These are phyloP conservation scores for Fraxinus ornus DNA, from an alignment of 305 asterid species.

Conservation along the genomic window DNA sequence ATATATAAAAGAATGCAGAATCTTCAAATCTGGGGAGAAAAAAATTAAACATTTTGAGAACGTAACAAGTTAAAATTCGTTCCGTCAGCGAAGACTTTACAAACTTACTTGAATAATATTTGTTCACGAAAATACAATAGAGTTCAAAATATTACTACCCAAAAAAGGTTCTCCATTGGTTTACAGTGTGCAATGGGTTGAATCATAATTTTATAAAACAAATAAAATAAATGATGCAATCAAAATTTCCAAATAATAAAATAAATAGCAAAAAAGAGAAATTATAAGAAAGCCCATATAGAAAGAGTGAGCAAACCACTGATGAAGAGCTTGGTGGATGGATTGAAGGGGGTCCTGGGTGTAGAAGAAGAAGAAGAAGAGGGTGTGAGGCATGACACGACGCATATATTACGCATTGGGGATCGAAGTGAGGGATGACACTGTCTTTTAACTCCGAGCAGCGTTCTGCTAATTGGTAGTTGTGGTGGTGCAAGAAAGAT, in stretches of 20 bases:
- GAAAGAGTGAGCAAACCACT: constrained; percentile 47
- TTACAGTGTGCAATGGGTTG: not conserved
- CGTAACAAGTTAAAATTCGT: not conserved
- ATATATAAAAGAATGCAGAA: not conserved
- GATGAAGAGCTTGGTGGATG: constrained; percentile 65
- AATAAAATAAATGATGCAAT: not conserved
- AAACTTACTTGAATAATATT: not conserved
- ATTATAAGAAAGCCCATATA: not conserved
- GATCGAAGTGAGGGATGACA: constrained; percentile 2
- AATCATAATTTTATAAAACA: not conserved
- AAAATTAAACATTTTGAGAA: not conserved
- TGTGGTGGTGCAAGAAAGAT: constrained; percentile 21
- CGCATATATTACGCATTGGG: constrained; percentile 16
- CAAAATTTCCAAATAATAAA: constrained; percentile 1
- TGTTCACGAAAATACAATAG: not conserved
- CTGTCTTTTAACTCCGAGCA: constrained; percentile 6
- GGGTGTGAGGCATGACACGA: constrained; percentile 33
- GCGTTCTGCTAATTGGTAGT: not conserved
- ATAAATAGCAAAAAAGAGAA: constrained; percentile 6
- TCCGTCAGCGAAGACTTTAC: not conserved
- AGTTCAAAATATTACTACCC: not conserved
- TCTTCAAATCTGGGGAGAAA: too few species aligned
- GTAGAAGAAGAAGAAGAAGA: constrained; percentile 21
- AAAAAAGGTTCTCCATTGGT: not conserved
- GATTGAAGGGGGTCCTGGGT: constrained; percentile 29